Conservation (phyloP, 2,329 filamentous ascomycete species). For the Fusarium musae region DNA sequence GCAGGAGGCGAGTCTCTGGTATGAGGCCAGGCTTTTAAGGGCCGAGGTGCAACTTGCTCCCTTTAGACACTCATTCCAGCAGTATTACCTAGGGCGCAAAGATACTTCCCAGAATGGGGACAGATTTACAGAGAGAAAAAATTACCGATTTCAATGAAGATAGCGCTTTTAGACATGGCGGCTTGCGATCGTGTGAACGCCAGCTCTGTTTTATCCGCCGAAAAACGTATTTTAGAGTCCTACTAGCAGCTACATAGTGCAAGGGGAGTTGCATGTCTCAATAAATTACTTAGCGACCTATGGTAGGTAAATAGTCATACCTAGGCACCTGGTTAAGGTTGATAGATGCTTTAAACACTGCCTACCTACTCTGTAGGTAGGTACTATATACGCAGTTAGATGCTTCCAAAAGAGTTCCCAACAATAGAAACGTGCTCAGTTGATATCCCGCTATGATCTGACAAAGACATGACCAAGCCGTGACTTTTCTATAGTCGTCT, state of each 20-base stretch:
- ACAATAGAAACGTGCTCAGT: background rate
- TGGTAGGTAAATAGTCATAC: too few species aligned
- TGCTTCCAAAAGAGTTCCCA: background rate
- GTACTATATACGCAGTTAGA: background rate
- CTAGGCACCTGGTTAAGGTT: too few species aligned
- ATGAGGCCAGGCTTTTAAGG: slow-evolving; percentile 26
- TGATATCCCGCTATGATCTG: background rate
- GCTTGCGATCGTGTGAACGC: background rate
- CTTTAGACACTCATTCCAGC: slow-evolving; percentile 34
- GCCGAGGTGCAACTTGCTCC: slow-evolving; percentile 13
- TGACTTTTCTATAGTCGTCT: background rate
- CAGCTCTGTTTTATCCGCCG: too few species aligned
- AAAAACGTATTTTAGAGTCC: too few species aligned
- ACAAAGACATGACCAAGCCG: background rate
- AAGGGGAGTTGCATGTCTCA: too few species aligned
- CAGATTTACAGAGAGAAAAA: background rate
- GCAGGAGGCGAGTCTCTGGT: slow-evolving; percentile 24
- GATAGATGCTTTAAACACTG: background rate
- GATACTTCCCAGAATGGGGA: background rate
- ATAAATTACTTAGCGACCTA: too few species aligned
- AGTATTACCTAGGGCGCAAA: background rate
- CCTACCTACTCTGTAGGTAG: background rate
- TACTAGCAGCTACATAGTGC: too few species aligned
- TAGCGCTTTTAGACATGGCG: background rate
- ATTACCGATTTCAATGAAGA: background rate